Base-by-base conservation (phyloP, 2,329 filamentous ascomycete species). In the Ophiosphaerella herpotricha region DNA sequence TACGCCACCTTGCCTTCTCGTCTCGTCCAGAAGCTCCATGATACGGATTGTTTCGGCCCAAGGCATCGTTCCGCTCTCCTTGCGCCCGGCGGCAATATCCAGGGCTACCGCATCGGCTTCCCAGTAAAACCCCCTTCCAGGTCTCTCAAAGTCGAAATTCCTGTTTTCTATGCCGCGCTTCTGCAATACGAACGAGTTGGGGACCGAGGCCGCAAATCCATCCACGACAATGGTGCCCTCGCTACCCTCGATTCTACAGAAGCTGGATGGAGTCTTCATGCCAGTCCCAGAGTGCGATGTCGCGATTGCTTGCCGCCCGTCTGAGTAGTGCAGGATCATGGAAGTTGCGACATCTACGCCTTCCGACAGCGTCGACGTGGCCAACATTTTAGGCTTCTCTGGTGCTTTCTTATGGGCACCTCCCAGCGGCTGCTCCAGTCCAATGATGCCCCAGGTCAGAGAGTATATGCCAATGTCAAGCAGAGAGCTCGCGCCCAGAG, bases 391-490 rank as follows among this genome's bases (percentile, higher is more conserved):
- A 7, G 38, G 38, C 14, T 13, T 26, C 23, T 29, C 42, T 3
- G n/a, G 34, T 37, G 33, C 33, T 38, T n/a, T 24, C 16, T 24
- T 24, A 12, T 5, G 42, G 16, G n/a, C 14, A 13, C 11, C 16
- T 9, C 9, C 32, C 12, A 36, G 23, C 11, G 18, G 21, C 24
- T 38, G 12, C 16, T 45, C 33, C 23, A 45, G 14, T 9, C n/a
- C 36, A 4, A 46, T 21, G 4, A 37, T 18, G 2, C 35, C 43
- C 90, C 90, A 95, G 26, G 89, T 93, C 51, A 95, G 75, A 39
- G 88, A 83, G 77, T 95, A 95, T 70, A 95, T 86, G 53, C 90
- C 90, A 49, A 95, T 77, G 70, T 94, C 90, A 44, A 95, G 80
- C 47, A 94, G 77, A 3, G 85, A 86, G 44, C 90, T 90, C 29